Evolutionary conservation across 2,329 filamentous ascomycete species (phyloP), one percentile per base, ranked within the genome.

Genomic region (Neopestalotiopsis sp.): DNA sequence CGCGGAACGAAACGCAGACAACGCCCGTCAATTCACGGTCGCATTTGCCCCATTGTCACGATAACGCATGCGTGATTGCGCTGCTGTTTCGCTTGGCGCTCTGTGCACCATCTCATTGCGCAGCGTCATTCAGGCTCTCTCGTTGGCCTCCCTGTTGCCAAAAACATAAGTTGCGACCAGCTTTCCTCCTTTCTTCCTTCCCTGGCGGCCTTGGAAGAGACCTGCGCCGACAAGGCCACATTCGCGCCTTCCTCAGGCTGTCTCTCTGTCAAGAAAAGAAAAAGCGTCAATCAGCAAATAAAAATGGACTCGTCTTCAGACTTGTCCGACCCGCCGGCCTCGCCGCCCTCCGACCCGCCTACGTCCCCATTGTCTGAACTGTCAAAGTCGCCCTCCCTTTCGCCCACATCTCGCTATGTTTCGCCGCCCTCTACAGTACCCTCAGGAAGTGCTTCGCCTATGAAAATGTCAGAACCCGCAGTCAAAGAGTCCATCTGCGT

Each of bases 281-380:
- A 17, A 24, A 58, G 5, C 7, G 62, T 59, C 38, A 42, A 59
- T 58, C 17, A 28, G 34, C 45, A 12, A 28, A n/a, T 13, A 20
- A 64, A 34, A 7, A 67, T 67, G 65, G 65, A 67, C 45, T 74
- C 72, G 24, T 74, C 75, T 13, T 76, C 77, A n/a, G 75, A 77
- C 30, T 72, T 77, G 38, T 78, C 77, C 40, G 76, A 76, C 49
- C 77, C 77, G 67, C 78, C 81, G 65, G 79, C 79, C 49, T 76
- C 79, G 66, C 78, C 81, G 65, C 79, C 79, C 49, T 76, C 79
- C 66, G 79, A 84, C 56, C 77, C 82, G 13, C 83, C 82, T 32
- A 88, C 85, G 2, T 89, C 87, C 42, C 86, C 87, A 42, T 82
- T 89, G 57, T 89, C 87, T 2, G 77, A 83, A 38, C 81, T 89